A percentile compares a stretch with the other conserved stretches of the same genome.
Conservation (phyloP, 2,329 filamentous ascomycete species). For the Aspergillus glaucus region DNA sequence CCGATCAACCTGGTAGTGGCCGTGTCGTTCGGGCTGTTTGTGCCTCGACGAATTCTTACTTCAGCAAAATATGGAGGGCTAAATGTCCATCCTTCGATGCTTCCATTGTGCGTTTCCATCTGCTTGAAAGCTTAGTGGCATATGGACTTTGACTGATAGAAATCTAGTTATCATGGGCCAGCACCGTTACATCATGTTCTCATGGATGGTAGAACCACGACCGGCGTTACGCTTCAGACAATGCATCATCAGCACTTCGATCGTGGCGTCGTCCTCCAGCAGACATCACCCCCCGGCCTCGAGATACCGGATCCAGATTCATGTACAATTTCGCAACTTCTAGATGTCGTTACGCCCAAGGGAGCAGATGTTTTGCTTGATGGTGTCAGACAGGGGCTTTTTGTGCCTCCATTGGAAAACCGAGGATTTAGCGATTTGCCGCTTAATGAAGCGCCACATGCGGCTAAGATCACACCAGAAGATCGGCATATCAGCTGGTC, state of each 20-base stretch:
- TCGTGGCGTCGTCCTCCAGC: slow-evolving; percentile 66
- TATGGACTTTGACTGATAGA: neutral
- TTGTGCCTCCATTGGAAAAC: slow-evolving; percentile 54
- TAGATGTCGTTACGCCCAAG: slow-evolving; percentile 52
- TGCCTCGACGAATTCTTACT: slow-evolving; percentile 68
- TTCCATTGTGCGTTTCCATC: slow-evolving; percentile 61
- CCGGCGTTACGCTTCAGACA: slow-evolving; percentile 82
- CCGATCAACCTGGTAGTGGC: slow-evolving; percentile 74
- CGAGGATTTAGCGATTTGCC: neutral
- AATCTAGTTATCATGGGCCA: slow-evolving; percentile 65
- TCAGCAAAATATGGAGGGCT: slow-evolving; percentile 74
- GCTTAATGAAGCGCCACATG: slow-evolving; percentile 42
- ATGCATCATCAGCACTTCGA: slow-evolving; percentile 73
- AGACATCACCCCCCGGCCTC: slow-evolving; percentile 56
- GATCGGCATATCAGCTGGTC: slow-evolving; percentile 60
- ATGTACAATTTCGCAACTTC: slow-evolving; percentile 47
- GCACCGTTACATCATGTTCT: slow-evolving; percentile 84
- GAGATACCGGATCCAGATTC: slow-evolving; percentile 43
- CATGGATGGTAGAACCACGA: slow-evolving; percentile 52
- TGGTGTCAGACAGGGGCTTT: slow-evolving; percentile 56
- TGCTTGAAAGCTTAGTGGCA: neutral
- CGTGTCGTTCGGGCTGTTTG: slow-evolving; percentile 88
- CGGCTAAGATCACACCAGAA: slow-evolving; percentile 64
- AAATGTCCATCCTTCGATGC: slow-evolving; percentile 86
- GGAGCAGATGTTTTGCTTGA: slow-evolving; percentile 66